Base-by-base conservation (phyloP, 2,329 filamentous ascomycete species). In the Ceratocystis colombiana region DNA sequence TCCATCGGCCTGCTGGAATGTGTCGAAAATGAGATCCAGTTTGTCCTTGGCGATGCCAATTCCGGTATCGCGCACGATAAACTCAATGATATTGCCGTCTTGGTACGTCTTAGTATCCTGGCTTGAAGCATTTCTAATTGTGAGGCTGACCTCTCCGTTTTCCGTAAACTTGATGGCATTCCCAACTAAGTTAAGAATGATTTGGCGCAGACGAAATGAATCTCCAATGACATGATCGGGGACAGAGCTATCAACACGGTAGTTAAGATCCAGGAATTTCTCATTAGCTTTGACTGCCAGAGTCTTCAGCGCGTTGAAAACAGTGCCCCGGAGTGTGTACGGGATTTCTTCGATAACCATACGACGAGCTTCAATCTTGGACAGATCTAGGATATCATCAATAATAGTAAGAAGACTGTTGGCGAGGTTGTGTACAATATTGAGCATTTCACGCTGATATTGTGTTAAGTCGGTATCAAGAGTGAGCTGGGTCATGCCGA, bases 121-220 rank as follows among this genome's bases (percentile, higher is more conserved):
- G 8, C 44, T 28, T 0, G 61, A 46, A 20, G 45, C 41, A 28
- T 65, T 67, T 70, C 87, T 86, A 71, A 97, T 96, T n/a, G 88
- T 91, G 64, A 97, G 84, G 75, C 92, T 95, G 72, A 99, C 94
- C 75, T 96, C 91, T 69, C 94, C 94, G 72, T 95, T 88, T 76
- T 97, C 93, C 2, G 94, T 97, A 75, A 99, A 99, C 74, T 99
- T 99, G 80, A 99, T 96, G 66, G 94, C 93, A 73, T 99, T 99
- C 73, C 94, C 94, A 65, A 97, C 93, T 66, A 99, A 80, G 76
- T 99, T 99, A 67, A 97, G 83, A 69, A 97, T 96, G 71, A 99
- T 96, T 77, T 99, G 94, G 69, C 93, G 86, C 66, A 97, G 79
- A 76, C 94, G 88, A 87, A 96, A 97, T 1, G 92, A 95, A 75